These are phyloP conservation scores for Moricandia arvensis DNA, from an alignment of 345 rosid genomes.

Conservation along the genomic window DNA sequence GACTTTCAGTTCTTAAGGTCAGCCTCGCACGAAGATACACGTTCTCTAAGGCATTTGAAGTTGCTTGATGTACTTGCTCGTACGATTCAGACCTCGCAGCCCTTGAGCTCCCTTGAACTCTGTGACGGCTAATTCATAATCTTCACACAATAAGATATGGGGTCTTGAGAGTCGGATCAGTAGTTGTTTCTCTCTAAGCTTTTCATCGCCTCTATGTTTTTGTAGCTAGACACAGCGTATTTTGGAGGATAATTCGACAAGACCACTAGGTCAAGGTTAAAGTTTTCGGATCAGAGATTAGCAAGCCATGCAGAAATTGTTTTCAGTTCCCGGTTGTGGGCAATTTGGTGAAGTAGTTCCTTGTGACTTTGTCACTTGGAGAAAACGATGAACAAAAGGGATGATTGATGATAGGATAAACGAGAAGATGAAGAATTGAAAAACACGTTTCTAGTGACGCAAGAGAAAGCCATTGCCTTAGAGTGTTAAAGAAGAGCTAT, in stretches of 20 bases:
- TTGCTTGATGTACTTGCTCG: neutral
- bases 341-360: neutral
- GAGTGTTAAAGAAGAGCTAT: neutral
- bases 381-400: conserved; percentile 18
- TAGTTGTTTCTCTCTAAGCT: neutral
- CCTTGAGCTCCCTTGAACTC: conserved; percentile 2
- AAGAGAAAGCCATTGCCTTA: conserved; percentile 11
- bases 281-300: no score
- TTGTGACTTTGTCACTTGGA: conserved; percentile 20
- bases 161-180: conserved; percentile 20
- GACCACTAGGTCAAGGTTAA: no score
- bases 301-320: no score
- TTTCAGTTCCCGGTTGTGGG: no score
- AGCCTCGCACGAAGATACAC: conserved; percentile 4
- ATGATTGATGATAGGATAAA: conserved; percentile 6
- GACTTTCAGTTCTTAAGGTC: no score
- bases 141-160: no score
- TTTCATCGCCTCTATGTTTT: no score
- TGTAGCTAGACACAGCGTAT: no score
- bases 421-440: conserved; percentile 10
- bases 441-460: conserved; percentile 2
- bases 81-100: neutral
- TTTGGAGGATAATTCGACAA: conserved; percentile 1
- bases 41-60: neutral
- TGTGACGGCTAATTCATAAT: conserved; percentile 4